Conservation (phyloP, 257 asterid genomes). For the Solanum infundibuliforme region DNA sequence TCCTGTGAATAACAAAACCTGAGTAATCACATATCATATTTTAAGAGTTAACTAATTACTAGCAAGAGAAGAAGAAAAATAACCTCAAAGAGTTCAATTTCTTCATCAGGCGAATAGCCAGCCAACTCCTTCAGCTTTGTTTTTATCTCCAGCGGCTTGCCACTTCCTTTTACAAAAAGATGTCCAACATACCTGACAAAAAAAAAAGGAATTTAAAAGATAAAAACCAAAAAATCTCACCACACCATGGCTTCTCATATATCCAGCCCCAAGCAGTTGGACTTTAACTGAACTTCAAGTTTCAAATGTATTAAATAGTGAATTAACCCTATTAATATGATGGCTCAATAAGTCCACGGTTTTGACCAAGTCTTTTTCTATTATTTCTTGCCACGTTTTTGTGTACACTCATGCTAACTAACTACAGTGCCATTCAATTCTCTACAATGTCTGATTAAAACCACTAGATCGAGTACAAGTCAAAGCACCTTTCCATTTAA, state of each 20-base stretch:
- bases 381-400: not conserved
- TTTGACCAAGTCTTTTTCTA: not conserved
- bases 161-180: slow-evolving; percentile 46
- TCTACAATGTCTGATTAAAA: not conserved
- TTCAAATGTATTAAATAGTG: not conserved
- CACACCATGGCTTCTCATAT: not conserved
- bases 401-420: not conserved
- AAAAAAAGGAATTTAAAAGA: not conserved
- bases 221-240: not conserved
- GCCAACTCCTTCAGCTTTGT: slow-evolving; percentile 56
- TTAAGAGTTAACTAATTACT: not conserved
- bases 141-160: slow-evolving; percentile 48
- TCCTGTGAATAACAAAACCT: slow-evolving; percentile 31
- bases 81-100: slow-evolving; percentile 74
- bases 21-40: not conserved
- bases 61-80: not conserved
- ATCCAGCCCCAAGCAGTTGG: not conserved
- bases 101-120: slow-evolving; percentile 58
- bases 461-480: not conserved
- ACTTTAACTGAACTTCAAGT: not conserved
- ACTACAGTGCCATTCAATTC: not conserved
- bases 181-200: slow-evolving; percentile 52
- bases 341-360: not conserved
- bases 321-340: not conserved
- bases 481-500: not conserved